Evolutionary conservation across 768 basidiomycete species (phyloP).

Genomic region (Clitopilus passeckerianus): DNA sequence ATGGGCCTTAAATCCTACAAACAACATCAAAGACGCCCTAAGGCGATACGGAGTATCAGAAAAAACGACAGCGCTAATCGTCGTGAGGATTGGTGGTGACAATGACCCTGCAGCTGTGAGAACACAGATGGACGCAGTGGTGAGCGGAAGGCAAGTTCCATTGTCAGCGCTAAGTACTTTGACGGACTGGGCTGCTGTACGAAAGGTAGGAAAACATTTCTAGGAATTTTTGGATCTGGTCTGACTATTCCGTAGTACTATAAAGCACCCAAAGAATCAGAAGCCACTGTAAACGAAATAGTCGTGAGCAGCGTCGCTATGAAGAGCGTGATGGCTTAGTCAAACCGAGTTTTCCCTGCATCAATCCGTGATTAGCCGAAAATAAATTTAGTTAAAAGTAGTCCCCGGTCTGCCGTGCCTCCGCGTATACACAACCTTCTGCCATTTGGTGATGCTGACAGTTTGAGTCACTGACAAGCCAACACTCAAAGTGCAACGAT

Average conservation of each 20-base stretch:
- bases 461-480: neutral
- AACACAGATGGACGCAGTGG: constrained; percentile 48
- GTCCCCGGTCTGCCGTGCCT: constrained; percentile 4
- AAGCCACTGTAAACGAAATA: constrained; percentile 52
- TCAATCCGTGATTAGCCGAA: constrained; percentile 9
- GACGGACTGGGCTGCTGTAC: constrained; percentile 71
- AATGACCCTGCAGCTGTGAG: constrained; percentile 31
- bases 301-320: constrained; percentile 77
- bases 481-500: constrained; percentile 6
- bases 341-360: neutral
- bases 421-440: constrained; percentile 3
- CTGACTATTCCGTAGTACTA: constrained; percentile 42
- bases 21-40: constrained; percentile 89
- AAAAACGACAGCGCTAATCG: constrained; percentile 55
- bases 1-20: constrained; percentile 82
- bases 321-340: constrained; percentile 58
- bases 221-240: neutral
- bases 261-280: constrained; percentile 58
- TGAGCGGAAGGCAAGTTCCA: constrained; percentile 51
- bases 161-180: constrained; percentile 37
- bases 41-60: constrained; percentile 81
- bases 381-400: constrained; percentile 7
- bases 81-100: constrained; percentile 58
- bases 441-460: neutral
- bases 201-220: constrained; percentile 51